Conservation (phyloP, 768 basidiomycete genomes). For the Podaxis pistillaris region DNA sequence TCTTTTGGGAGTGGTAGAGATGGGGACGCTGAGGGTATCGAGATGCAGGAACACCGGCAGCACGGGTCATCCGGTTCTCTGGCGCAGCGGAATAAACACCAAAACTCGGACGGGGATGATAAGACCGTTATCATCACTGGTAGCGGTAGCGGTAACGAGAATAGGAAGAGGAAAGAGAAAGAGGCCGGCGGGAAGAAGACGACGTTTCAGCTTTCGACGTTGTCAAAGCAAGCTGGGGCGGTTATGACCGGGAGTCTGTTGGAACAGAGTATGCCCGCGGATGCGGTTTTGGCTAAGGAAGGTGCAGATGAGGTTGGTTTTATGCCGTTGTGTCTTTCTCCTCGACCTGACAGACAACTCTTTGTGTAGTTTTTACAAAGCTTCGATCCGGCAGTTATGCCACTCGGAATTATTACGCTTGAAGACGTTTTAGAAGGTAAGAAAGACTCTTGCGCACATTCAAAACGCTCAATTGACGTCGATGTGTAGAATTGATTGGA, state of each 20-base stretch:
- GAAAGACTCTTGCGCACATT: not conserved
- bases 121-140: not conserved
- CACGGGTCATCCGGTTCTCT: not conserved
- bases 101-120: not conserved
- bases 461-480: not conserved
- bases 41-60: not conserved
- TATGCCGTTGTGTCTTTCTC: not conserved
- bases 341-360: not conserved
- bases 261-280: constrained; percentile 88
- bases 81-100: not conserved
- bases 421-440: constrained; percentile 61
- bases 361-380: constrained; percentile 69
- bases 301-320: constrained; percentile 67
- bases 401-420: constrained; percentile 88
- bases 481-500: constrained; percentile 74
- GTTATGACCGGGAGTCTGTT: constrained; percentile 47
- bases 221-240: constrained; percentile 38
- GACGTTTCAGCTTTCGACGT: constrained; percentile 33
- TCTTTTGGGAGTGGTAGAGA: not conserved
- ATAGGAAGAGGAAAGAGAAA: constrained; percentile 8
- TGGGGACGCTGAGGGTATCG: not conserved
- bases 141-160: not conserved
- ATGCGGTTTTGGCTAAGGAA: constrained; percentile 76
- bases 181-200: constrained; percentile 26
- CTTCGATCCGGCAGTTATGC: constrained; percentile 79